Evolutionary conservation across 768 basidiomycete species (phyloP).

Genomic region (Amanita exitialis): DNA sequence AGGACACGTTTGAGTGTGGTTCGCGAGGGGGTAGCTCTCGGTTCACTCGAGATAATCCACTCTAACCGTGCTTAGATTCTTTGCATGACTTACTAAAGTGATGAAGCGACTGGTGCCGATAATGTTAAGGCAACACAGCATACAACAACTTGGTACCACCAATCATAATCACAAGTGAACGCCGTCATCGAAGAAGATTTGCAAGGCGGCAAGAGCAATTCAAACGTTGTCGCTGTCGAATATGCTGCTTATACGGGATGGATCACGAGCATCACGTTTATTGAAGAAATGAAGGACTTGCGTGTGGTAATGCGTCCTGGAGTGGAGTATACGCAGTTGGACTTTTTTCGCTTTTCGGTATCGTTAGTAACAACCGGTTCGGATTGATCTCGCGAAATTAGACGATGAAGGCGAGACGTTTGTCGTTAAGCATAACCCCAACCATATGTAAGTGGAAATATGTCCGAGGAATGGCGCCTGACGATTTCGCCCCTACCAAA

Average conservation of each 20-base stretch:
- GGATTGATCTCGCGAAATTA: neutral
- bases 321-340: constrained; percentile 2
- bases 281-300: constrained; percentile 33
- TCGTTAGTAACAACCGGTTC: neutral
- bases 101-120: no score
- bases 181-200: constrained; percentile 45
- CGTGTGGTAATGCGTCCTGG: constrained; percentile 26
- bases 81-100: constrained; percentile 42
- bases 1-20: constrained; percentile 51
- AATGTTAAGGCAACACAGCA: no score
- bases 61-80: constrained; percentile 57
- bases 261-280: constrained; percentile 16
- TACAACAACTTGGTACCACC: neutral
- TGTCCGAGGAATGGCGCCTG: constrained; percentile 30
- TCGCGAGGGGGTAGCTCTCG: constrained; percentile 76
- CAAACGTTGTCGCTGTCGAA: constrained; percentile 34
- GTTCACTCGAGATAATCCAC: constrained; percentile 73
- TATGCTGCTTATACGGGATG: constrained; percentile 21
- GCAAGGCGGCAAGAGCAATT: constrained; percentile 49
- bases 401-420: constrained; percentile 48
- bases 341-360: constrained; percentile 1
- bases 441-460: constrained; percentile 45
- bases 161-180: constrained; percentile 27
- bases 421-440: constrained; percentile 31
- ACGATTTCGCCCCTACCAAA: constrained; percentile 44